A percentile compares a stretch with the other conserved stretches of the same genome.
Evolutionary conservation across 495 filamentous ascomycete genomes (phyloP).

Genomic region (Aspergillus asperescens): DNA sequence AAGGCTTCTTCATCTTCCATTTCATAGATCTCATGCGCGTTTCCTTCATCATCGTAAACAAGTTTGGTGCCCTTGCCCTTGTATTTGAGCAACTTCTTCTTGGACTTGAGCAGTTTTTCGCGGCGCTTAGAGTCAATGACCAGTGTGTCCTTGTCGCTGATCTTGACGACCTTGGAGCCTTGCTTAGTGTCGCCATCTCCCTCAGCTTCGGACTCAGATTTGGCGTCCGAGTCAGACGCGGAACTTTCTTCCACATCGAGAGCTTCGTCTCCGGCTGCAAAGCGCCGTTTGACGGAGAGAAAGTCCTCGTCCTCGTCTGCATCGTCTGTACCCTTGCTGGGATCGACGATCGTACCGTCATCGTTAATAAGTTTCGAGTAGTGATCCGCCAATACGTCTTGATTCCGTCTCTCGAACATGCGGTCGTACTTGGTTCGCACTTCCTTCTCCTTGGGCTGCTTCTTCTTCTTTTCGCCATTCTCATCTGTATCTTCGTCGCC

Average conservation of each 20-base stretch:
- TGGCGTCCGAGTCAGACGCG: conserved; percentile 14
- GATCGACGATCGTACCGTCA: conserved; percentile 45
- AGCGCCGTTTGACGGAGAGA: conserved; percentile 79
- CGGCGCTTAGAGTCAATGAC: conserved; percentile 87
- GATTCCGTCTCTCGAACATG: conserved; percentile 93
- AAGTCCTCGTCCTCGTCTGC: conserved; percentile 71
- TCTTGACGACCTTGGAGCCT: conserved; percentile 36
- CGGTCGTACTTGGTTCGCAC: conserved; percentile 91
- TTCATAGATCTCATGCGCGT: conserved; percentile 77
- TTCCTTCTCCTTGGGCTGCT: conserved; percentile 47
- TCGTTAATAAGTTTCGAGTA: conserved; percentile 80
- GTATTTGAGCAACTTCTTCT: conserved; percentile 86
- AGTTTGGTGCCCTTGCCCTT: conserved; percentile 79
- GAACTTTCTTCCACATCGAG: conserved; percentile 23
- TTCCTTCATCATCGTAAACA: conserved; percentile 89
- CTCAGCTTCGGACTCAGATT: conserved; percentile 8
- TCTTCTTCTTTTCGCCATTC: conserved; percentile 32
- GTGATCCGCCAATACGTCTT: conserved; percentile 88
- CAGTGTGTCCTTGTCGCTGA: conserved; percentile 57
- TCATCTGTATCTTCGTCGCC: conserved; percentile 51
- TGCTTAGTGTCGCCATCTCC: conserved; percentile 13
- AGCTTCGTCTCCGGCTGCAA: conserved; percentile 48
- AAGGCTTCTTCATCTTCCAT: conserved; percentile 80
- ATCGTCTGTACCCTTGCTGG: conserved; percentile 40
- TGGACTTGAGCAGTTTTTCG: conserved; percentile 87